phyloP scores from a whole-genome alignment of 371 early-diverging fungal species.

The Mortierella sp. region DNA sequence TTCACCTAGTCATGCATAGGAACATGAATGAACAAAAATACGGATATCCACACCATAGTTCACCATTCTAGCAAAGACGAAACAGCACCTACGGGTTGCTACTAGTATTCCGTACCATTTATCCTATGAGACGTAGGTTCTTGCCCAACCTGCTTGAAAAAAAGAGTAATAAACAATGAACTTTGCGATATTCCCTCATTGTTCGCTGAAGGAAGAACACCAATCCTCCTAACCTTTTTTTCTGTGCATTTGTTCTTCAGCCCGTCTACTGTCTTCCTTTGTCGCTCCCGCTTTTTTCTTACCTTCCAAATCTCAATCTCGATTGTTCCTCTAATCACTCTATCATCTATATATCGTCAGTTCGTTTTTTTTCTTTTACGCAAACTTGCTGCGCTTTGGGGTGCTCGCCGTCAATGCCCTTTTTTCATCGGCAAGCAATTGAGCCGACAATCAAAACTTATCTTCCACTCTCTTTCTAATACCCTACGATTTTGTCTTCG shows the following conservation, averaged over 20 bases:
- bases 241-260: background rate
- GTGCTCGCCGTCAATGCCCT: background rate
- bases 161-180: background rate
- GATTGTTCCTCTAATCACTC: background rate
- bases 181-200: background rate
- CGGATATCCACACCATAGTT: no score
- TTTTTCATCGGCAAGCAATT: conserved; percentile 8
- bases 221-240: background rate
- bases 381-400: background rate
- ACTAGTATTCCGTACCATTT: no score
- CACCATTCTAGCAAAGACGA: background rate
- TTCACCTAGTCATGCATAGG: no score
- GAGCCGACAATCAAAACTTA: background rate
- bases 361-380: background rate
- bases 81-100: no score
- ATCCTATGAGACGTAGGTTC: no score
- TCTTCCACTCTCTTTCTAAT: background rate
- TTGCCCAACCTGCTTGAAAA: background rate
- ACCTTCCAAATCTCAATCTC: background rate
- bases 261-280: background rate
- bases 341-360: background rate
- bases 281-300: background rate
- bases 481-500: background rate
- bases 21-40: no score
- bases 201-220: background rate